phyloP scores from a whole-genome alignment of 371 early-diverging fungal species.

The Zancudomyces culisetae region DNA sequence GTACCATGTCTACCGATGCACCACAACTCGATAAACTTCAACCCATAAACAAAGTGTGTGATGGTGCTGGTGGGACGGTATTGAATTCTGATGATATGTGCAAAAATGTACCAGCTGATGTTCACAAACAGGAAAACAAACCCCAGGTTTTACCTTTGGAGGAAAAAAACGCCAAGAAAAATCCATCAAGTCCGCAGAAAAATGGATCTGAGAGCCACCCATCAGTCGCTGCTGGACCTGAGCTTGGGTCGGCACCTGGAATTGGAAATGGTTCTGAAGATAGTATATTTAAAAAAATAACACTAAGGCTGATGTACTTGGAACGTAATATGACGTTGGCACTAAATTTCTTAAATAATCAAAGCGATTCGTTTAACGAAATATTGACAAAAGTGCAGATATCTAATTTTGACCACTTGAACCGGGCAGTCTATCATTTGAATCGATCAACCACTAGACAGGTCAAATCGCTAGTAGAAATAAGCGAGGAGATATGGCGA shows the following conservation, averaged over 20 bases:
- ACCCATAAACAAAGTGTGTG: too few species aligned
- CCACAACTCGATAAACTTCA: too few species aligned
- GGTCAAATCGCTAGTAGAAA: constrained; percentile 32
- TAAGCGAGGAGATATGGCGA: constrained; percentile 31
- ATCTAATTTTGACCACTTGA: constrained; percentile 35
- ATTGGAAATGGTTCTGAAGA: constrained; percentile 24
- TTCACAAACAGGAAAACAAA: too few species aligned
- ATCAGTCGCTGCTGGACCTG: neutral
- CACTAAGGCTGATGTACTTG: constrained; percentile 54
- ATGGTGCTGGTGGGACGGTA: too few species aligned
- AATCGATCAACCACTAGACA: constrained; percentile 38
- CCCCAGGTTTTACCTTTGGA: too few species aligned
- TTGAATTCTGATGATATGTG: too few species aligned
- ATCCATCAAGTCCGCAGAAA: too few species aligned
- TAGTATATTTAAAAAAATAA: constrained; percentile 77
- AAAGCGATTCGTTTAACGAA: constrained; percentile 54
- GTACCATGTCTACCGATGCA: too few species aligned
- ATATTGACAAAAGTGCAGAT: constrained; percentile 42
- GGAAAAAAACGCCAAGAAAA: too few species aligned
- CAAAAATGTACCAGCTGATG: too few species aligned
- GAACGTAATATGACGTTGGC: constrained; percentile 64
- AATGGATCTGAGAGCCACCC: neutral
- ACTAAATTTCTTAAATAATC: constrained; percentile 65
- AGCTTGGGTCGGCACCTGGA: neutral
- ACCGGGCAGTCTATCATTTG: constrained; percentile 34